Percentiles rank a stretch among this genome's conserved stretches.
These are phyloP conservation scores for Aaosphaeria arxii DNA, from an alignment of 2,329 filamentous ascomycete species.

Conservation along the genomic window DNA sequence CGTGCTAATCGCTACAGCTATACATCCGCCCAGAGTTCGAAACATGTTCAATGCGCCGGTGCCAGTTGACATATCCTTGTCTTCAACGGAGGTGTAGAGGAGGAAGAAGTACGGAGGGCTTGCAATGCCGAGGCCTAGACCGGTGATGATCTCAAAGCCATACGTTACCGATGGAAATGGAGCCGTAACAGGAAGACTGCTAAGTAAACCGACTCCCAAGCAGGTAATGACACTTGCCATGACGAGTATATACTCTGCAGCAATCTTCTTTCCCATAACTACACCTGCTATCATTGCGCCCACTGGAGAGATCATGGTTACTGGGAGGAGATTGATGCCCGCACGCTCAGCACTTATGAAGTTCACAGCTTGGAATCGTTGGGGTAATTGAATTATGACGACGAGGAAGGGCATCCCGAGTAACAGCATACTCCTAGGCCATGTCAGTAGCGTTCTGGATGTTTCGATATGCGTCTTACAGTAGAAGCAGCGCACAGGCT, in stretches of 20 bases:
- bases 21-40: slow-evolving; percentile 27
- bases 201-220: slow-evolving; percentile 24
- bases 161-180: slow-evolving; percentile 18
- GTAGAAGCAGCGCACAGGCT: slow-evolving; percentile 16
- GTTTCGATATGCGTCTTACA: slow-evolving; percentile 10
- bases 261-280: slow-evolving; percentile 14
- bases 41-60: slow-evolving; percentile 31
- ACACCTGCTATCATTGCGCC: slow-evolving; percentile 23
- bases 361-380: slow-evolving; percentile 32
- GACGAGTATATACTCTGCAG: slow-evolving; percentile 20
- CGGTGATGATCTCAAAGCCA: slow-evolving; percentile 27
- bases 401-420: slow-evolving; percentile 27
- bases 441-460: neutral
- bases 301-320: slow-evolving; percentile 22
- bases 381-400: slow-evolving; percentile 28
- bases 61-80: slow-evolving; percentile 23
- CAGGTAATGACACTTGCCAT: slow-evolving; percentile 14
- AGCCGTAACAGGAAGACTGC: slow-evolving; percentile 19
- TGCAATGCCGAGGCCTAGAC: slow-evolving; percentile 22
- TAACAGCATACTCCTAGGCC: slow-evolving; percentile 20
- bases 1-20: slow-evolving; percentile 30
- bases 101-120: slow-evolving; percentile 28
- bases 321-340: slow-evolving; percentile 27
- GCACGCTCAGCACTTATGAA: slow-evolving; percentile 26
- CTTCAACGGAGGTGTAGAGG: slow-evolving; percentile 15